Percentiles rank a stretch among this genome's conserved stretches.
Evolutionary conservation across 2,329 filamentous ascomycete genomes (phyloP).

Genomic region (Leptosphaerulina australis): DNA sequence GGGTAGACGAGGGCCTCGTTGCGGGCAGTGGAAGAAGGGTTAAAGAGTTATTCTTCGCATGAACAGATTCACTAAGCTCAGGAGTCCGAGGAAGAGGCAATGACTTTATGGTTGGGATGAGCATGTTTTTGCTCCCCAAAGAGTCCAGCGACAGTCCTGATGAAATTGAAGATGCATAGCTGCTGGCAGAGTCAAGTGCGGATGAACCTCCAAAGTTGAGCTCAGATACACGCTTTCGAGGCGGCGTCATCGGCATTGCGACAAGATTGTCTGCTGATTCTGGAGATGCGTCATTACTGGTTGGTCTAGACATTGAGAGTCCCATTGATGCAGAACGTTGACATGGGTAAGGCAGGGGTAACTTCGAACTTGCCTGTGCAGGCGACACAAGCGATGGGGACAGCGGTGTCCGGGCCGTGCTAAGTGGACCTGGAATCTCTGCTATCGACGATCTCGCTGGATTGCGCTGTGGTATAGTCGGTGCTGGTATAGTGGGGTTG

Average conservation of each 20-base stretch:
- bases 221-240: conserved; percentile 33
- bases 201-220: conserved; percentile 66
- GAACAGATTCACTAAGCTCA: conserved; percentile 23
- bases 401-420: background rate
- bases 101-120: conserved; percentile 21
- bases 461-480: conserved; percentile 22
- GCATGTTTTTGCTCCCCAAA: conserved; percentile 13
- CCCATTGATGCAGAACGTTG: background rate
- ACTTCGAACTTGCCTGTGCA: background rate
- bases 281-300: background rate
- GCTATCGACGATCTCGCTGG: conserved; percentile 27
- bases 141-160: conserved; percentile 20
- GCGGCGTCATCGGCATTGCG: conserved; percentile 3
- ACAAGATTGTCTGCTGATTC: background rate
- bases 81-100: conserved; percentile 21
- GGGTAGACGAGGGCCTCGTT: conserved; percentile 23
- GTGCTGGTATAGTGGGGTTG: conserved; percentile 13
- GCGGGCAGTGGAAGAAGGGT: conserved; percentile 35
- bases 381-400: conserved; percentile 1
- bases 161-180: conserved; percentile 84
- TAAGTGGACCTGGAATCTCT: conserved; percentile 10
- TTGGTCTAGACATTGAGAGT: background rate
- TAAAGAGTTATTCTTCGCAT: conserved; percentile 19
- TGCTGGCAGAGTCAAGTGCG: conserved; percentile 80
- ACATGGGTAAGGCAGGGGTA: background rate